phyloP scores from a whole-genome alignment of 2,329 filamentous ascomycete species.

The Fusarium poae region DNA sequence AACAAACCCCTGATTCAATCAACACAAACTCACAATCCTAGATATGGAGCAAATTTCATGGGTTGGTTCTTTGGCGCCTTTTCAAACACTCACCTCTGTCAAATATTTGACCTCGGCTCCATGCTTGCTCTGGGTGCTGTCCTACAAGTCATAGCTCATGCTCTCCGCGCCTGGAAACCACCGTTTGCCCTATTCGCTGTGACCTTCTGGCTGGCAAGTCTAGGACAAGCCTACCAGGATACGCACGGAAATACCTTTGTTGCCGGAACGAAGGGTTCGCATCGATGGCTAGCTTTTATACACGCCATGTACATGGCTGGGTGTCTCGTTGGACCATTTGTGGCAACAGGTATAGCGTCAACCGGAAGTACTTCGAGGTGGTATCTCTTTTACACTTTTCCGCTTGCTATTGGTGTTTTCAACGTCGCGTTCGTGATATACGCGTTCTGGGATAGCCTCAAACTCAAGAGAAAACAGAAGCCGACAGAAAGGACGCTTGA shows the following conservation, averaged over 20 bases:
- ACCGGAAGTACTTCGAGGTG: constrained; percentile 56
- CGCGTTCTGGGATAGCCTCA: constrained; percentile 64
- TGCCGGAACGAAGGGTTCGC: constrained; percentile 62
- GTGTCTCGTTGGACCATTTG: constrained; percentile 68
- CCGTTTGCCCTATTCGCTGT: constrained; percentile 69
- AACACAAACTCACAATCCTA: constrained; percentile 26
- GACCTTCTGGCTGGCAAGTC: constrained; percentile 69
- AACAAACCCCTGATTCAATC: background rate
- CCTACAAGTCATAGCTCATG: constrained; percentile 67
- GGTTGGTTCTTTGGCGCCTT: constrained; percentile 72
- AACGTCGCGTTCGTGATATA: constrained; percentile 63
- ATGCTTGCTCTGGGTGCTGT: constrained; percentile 68
- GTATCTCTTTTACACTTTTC: constrained; percentile 69
- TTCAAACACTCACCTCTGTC: constrained; percentile 66
- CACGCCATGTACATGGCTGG: constrained; percentile 73
- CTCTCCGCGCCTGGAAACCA: constrained; percentile 67
- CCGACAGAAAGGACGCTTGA: constrained; percentile 7
- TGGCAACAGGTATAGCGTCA: constrained; percentile 64
- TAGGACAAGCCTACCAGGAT: constrained; percentile 74
- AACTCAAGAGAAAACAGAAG: constrained; percentile 43
- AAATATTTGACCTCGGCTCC: constrained; percentile 67
- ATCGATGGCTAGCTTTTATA: constrained; percentile 73
- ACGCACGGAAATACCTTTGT: constrained; percentile 74
- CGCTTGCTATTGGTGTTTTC: constrained; percentile 63
- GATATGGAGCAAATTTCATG: constrained; percentile 68